Conservation (phyloP, 2,329 filamentous ascomycete genomes). For the Fusarium paranaense region DNA sequence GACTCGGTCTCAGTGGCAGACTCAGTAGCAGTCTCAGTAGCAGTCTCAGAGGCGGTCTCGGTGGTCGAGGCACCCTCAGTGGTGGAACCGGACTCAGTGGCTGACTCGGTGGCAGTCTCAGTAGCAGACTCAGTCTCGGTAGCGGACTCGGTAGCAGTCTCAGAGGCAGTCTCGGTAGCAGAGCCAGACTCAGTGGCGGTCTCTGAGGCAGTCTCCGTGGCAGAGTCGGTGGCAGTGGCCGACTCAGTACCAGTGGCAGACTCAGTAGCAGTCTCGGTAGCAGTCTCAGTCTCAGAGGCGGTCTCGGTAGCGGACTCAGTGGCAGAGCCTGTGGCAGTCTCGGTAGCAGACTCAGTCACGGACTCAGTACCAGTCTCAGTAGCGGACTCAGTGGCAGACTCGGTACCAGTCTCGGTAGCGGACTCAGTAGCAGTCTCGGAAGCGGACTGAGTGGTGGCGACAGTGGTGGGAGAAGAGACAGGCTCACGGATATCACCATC, state of each 20-base stretch:
- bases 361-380: background rate
- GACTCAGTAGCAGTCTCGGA: background rate
- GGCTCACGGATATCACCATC: constrained; percentile 17
- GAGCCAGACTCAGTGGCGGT: background rate
- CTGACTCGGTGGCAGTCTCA: background rate
- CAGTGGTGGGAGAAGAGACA: background rate
- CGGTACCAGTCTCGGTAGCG: background rate
- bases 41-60: background rate
- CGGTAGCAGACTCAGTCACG: background rate
- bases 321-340: background rate
- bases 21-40: background rate
- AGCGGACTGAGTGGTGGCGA: background rate
- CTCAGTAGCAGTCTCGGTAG: background rate
- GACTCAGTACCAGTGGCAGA: background rate
- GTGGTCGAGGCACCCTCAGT: too few relatives aligned
- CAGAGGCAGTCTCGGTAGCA: background rate
- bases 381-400: background rate
- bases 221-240: too few relatives aligned
- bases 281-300: too few relatives aligned
- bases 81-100: too few relatives aligned
- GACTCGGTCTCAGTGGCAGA: background rate
- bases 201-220: background rate
- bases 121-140: background rate
- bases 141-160: background rate
- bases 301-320: background rate